phyloP scores from a whole-genome alignment of 2,329 filamentous ascomycete species.

The Akanthomyces lecanii region DNA sequence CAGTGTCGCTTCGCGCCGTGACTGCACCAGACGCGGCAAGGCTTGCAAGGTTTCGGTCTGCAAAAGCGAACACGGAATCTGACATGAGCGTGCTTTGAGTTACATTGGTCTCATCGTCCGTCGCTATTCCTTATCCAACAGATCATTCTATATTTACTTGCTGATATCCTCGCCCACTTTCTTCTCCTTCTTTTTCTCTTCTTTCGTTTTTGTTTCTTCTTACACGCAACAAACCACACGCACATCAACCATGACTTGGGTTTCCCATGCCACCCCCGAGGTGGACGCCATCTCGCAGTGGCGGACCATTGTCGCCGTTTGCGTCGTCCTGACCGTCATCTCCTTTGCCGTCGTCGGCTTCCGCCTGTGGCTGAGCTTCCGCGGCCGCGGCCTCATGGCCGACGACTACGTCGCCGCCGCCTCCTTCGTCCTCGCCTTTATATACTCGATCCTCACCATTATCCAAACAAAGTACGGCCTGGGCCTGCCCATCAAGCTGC shows the following conservation, averaged over 20 bases:
- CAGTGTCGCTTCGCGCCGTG: conserved; percentile 5
- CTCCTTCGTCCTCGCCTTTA: conserved; percentile 42
- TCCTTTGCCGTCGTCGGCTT: conserved; percentile 39
- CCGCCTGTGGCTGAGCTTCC: conserved; percentile 40
- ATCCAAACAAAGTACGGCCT: conserved; percentile 51
- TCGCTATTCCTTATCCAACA: not conserved
- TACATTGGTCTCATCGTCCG: not conserved
- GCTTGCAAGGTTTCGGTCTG: not conserved
- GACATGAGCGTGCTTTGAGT: conserved; percentile 12
- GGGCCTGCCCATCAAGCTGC: conserved; percentile 41
- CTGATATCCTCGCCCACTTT: not conserved
- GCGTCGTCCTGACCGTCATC: conserved; percentile 39
- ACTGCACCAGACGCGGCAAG: not conserved
- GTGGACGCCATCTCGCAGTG: conserved; percentile 46
- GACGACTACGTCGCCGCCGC: conserved; percentile 43
- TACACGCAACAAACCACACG: not conserved
- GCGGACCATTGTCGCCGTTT: conserved; percentile 44
- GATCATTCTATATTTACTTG: not conserved
- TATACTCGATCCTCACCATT: conserved; percentile 48
- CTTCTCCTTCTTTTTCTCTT: not conserved
- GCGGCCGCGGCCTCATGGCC: conserved; percentile 39
- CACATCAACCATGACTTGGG: conserved; percentile 43
- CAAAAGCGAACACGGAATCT: not conserved
- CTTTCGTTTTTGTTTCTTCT: not conserved
- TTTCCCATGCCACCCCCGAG: conserved; percentile 44